Evolutionary conservation across 2,329 filamentous ascomycete genomes (phyloP), one percentile per base, ranked within the genome.

Genomic region (Aureobasidium musti): DNA sequence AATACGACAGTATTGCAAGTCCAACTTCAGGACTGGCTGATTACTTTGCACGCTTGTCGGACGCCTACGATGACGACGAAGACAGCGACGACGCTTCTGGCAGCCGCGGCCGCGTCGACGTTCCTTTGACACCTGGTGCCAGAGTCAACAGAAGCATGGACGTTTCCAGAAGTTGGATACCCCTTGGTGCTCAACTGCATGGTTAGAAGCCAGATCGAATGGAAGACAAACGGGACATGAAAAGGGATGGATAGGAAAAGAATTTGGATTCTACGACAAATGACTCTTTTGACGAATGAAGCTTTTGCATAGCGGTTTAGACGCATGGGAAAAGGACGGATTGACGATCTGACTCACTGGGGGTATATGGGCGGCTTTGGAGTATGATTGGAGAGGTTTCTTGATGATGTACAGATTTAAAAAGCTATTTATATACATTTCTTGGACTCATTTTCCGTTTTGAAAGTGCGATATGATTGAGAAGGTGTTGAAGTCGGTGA

Each of bases 31-130:
- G 86, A 0, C 77, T 97, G 54, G 90, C 92, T 1, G 93, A 97
- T 73, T 97, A 97, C 77, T 97, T 97, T 75, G 82, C 89, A 0
- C 86, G 93, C 0, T 79, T 96, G 45, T 90, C 90, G 0, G 85
- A 91, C 70, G 77, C 80, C 4, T 83, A 83, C 68, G 80, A 82
- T 66, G 89, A 91, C 66, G 89, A 91, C 49, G 57, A 63, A n/a
- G 82, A 81, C 49, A 83, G 85, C 45, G 83, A 84, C 39, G 81
- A 82, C 39, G 54, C 59, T 6, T n/a, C 26, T 13, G 41, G 45
- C 43, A 67, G 66, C 30, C 70, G 71, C 14, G 77, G 77, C 17
- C 76, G 81, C 21, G 78, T 83, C 17, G 85, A 88, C 70, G 80
- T 88, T 13, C 86, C 87, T 23, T 78, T 89, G 21, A 89, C 86